Conservation (phyloP, 2,329 filamentous ascomycete genomes). For the Aspergillus eucalypticola region DNA sequence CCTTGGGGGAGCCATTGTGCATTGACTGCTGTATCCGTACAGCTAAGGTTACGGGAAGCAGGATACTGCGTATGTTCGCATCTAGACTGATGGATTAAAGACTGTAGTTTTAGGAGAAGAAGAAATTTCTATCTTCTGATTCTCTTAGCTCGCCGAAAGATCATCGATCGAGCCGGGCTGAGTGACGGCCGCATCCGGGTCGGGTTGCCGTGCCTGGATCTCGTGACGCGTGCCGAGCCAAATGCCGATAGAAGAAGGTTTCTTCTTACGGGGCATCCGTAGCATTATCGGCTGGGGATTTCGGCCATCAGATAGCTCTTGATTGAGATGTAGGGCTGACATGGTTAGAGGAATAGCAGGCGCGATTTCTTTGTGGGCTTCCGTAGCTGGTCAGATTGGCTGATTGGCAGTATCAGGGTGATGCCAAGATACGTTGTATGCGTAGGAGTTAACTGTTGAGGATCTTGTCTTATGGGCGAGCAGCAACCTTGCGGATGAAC, state of each 20-base stretch:
- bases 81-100: not conserved
- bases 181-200: slow-evolving; percentile 19
- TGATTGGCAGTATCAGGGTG: too few relatives aligned
- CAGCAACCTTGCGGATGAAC: not conserved
- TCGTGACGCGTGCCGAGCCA: slow-evolving; percentile 25
- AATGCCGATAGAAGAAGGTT: slow-evolving; percentile 23
- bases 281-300: not conserved
- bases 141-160: not conserved
- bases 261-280: not conserved
- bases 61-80: not conserved
- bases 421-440: too few relatives aligned
- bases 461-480: not conserved
- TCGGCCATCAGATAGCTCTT: not conserved
- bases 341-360: too few relatives aligned
- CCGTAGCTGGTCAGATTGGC: too few relatives aligned
- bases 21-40: not conserved
- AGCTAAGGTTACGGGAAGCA: not conserved
- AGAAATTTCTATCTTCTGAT: not conserved
- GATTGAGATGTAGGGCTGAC: too few relatives aligned
- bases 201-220: slow-evolving; percentile 24
- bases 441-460: not conserved
- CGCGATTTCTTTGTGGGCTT: too few relatives aligned
- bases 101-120: not conserved
- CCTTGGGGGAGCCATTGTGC: slow-evolving; percentile 14
- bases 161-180: slow-evolving; percentile 7